Percentiles rank a stretch among this genome's conserved stretches.
These are phyloP conservation scores for Nakazawaea peltata DNA, from an alignment of 805 yeast genomes.

Conservation along the genomic window DNA sequence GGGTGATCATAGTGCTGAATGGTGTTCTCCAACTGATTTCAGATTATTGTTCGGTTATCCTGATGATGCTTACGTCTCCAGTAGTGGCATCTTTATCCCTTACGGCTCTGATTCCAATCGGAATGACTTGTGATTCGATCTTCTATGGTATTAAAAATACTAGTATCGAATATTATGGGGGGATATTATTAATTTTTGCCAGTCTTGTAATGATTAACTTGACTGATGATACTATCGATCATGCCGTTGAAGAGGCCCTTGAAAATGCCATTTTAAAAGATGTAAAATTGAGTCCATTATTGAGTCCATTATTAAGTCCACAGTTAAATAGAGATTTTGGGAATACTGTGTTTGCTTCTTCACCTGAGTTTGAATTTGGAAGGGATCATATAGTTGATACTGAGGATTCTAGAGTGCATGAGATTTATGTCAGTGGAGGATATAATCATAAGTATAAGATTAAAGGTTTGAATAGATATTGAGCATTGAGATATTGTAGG, in stretches of 20 bases:
- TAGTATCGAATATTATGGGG: constrained; percentile 30
- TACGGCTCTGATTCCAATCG: constrained; percentile 44
- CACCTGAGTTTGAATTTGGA: constrained; percentile 5
- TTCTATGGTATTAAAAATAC: constrained; percentile 25
- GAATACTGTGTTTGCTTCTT: no score
- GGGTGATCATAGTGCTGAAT: constrained; percentile 27
- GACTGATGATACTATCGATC: constrained; percentile 36
- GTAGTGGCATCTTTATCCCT: constrained; percentile 42
- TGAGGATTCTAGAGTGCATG: constrained; percentile 11
- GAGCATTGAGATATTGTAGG: no score
- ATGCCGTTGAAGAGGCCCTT: constrained; percentile 38
- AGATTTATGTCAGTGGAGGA: constrained; percentile 24
- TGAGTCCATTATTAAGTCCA: constrained; percentile 31
- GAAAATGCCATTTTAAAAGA: constrained; percentile 39
- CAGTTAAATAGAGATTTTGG: constrained; percentile 8
- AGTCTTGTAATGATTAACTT: constrained; percentile 40
- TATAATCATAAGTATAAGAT: constrained; percentile 24
- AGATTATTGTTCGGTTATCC: constrained; percentile 42
- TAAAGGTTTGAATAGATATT: constrained; percentile 17
- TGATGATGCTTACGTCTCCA: constrained; percentile 46
- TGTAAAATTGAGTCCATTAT: constrained; percentile 35
- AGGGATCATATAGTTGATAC: constrained; percentile 1
- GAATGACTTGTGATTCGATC: constrained; percentile 37
- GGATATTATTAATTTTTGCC: constrained; percentile 36
- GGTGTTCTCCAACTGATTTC: constrained; percentile 40